Base-by-base conservation (phyloP, 495 filamentous ascomycete genomes). In the Penicillium samsonianum region DNA sequence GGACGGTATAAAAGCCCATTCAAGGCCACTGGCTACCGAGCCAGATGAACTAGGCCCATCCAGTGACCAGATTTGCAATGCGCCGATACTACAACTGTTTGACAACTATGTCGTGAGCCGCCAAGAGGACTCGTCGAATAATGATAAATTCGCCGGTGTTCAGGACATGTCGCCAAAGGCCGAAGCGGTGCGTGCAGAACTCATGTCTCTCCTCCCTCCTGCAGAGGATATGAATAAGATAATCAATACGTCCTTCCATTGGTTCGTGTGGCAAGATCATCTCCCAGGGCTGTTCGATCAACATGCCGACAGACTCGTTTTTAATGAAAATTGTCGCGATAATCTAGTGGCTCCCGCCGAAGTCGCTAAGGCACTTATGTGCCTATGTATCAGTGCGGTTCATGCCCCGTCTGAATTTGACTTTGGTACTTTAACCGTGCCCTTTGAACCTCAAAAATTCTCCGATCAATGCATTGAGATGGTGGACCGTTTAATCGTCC, bases 51-150 rank as follows among this genome's bases (percentile, higher is more conserved):
- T 60, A 9, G 53, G 55, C n/a, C 62, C 64, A 11, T 65, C 69
- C 5, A 67, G 65, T 40, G 63, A 67, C 3, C 57, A 61, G 17
- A 69, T 77, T 28, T 68, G 72, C 26, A 68, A 70, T 60, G 76
- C 76, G 0, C 76, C 76, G 2, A 60, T 78, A 1, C 25, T 79
- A 26, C 73, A 72, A 44, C 49, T 79, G 0, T 75, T 79, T 45
- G 69, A 78, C 51, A 76, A 75, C 23, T 67, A 75, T 28, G 59
- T 78, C 19, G 51, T 77, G 26, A 70, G 62, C 25, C 71, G 74
- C n/a, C 64, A 54, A 14, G 64, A 69, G 16, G 67, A 71, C 31
- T 48, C 58, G 11, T 61, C 59, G 1, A 60, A 44, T 7, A 60
- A 69, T 44, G 68, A 73, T n/a, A 61, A 57, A 17, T 64, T 67